Evolutionary conservation across 768 basidiomycete genomes (phyloP).

Genomic region (Sporobolomyces roseus): DNA sequence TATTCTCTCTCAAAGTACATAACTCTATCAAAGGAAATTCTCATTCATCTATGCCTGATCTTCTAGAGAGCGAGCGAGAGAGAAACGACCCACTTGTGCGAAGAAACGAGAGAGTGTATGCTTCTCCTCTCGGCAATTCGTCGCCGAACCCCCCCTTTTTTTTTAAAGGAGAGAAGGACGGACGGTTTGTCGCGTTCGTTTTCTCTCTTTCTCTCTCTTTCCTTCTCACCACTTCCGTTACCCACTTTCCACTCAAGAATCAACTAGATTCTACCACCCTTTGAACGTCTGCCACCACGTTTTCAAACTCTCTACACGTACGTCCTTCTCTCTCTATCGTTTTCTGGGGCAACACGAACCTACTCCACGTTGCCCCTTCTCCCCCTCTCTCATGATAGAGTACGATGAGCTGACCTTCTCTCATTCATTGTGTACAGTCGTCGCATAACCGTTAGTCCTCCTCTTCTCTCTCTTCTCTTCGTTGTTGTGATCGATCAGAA

Average conservation of each 20-base stretch:
- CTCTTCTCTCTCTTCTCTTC: neutral
- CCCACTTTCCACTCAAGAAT: neutral
- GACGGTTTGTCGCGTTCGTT: too few species aligned
- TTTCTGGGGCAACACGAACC: slow-evolving; percentile 6
- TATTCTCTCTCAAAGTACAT: too few species aligned
- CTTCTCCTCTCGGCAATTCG: too few species aligned
- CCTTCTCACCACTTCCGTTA: neutral
- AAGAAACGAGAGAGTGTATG: too few species aligned
- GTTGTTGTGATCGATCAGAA: slow-evolving; percentile 1
- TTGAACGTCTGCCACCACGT: slow-evolving; percentile 4
- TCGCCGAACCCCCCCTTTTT: too few species aligned
- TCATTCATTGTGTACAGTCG: neutral
- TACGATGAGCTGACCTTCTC: slow-evolving; percentile 5
- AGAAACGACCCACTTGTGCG: neutral
- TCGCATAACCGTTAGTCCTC: slow-evolving; percentile 9
- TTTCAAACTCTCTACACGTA: slow-evolving; percentile 27
- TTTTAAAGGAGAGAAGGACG: too few species aligned
- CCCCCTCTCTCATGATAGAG: neutral
- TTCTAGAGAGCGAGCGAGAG: neutral
- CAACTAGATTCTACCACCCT: neutral
- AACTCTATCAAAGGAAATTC: too few species aligned
- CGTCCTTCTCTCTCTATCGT: neutral
- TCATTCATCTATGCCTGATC: too few species aligned
- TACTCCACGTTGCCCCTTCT: neutral
- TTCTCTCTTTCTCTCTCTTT: slow-evolving; percentile 9